Evolutionary conservation across 1,284 basidiomycete genomes (phyloP).

Genomic region (Garcileccinum viscosum): DNA sequence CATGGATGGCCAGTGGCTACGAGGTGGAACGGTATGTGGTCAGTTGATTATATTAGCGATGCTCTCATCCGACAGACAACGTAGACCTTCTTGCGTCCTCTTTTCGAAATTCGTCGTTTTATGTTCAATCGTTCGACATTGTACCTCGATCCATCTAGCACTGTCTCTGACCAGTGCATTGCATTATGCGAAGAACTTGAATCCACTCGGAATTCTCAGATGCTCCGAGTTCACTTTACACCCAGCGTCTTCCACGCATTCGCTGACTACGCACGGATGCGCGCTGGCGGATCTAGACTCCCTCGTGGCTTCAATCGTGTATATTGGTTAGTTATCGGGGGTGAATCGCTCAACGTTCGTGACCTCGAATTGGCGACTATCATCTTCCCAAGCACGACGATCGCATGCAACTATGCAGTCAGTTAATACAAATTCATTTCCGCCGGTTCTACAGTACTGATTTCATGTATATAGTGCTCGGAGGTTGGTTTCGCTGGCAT

Average conservation of each 20-base stretch:
- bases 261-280: constrained; percentile 31
- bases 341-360: constrained; percentile 28
- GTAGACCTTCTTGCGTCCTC: constrained; percentile 37
- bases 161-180: constrained; percentile 33
- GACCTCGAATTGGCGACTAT: constrained; percentile 33
- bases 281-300: constrained; percentile 22
- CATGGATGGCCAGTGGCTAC: constrained; percentile 38
- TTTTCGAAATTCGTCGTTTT: constrained; percentile 39
- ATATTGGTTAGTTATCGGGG: constrained; percentile 40
- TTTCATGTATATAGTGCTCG: constrained; percentile 26
- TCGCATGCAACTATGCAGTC: constrained; percentile 40
- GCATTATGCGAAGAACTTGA: constrained; percentile 34
- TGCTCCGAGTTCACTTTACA: constrained; percentile 36
- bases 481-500: constrained; percentile 40
- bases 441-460: neutral
- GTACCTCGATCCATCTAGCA: constrained; percentile 33
- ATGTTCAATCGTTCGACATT: constrained; percentile 40
- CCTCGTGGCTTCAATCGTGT: constrained; percentile 35
- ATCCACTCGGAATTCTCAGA: constrained; percentile 29
- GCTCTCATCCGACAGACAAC: neutral
- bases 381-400: constrained; percentile 34
- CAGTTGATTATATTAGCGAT: neutral
- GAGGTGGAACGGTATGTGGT: constrained; percentile 33
- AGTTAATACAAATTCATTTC: constrained; percentile 4
- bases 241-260: constrained; percentile 37